Conservation (phyloP, 2,329 filamentous ascomycete species). For the Colletotrichum sp. region DNA sequence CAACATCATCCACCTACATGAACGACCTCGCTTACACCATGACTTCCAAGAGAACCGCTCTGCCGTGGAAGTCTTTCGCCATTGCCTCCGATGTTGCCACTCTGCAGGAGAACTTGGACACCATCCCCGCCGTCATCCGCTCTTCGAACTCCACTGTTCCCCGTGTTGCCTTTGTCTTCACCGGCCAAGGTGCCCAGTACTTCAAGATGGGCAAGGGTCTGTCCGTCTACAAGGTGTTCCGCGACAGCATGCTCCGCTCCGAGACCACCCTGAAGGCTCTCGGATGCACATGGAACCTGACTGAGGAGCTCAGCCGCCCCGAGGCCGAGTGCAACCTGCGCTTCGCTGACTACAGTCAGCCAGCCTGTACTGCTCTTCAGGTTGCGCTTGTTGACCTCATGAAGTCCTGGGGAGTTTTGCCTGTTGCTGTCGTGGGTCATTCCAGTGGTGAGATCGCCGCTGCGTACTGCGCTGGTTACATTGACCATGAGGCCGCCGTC, state of each 20-base stretch:
- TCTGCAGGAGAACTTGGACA: slow-evolving; percentile 7
- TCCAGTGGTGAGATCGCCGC: slow-evolving; percentile 44
- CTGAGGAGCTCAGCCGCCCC: slow-evolving; percentile 26
- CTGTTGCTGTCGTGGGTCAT: slow-evolving; percentile 37
- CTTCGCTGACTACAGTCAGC: slow-evolving; percentile 37
- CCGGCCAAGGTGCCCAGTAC: slow-evolving; percentile 49
- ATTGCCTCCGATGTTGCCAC: slow-evolving; percentile 40
- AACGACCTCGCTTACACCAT: slow-evolving; percentile 51
- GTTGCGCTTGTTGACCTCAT: slow-evolving; percentile 43
- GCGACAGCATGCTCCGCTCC: slow-evolving; percentile 29
- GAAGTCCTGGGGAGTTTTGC: slow-evolving; percentile 30
- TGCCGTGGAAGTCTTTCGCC: slow-evolving; percentile 47
- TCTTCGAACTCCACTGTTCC: slow-evolving; percentile 30
- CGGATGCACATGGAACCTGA: slow-evolving; percentile 24
- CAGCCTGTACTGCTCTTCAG: slow-evolving; percentile 48
- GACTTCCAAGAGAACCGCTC: slow-evolving; percentile 44
- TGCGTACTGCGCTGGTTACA: slow-evolving; percentile 44
- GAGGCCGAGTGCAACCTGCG: slow-evolving; percentile 26
- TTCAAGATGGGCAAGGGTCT: slow-evolving; percentile 46
- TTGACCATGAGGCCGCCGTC: slow-evolving; percentile 48
- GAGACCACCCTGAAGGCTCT: slow-evolving; percentile 24
- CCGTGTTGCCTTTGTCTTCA: slow-evolving; percentile 45
- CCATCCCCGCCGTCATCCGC: slow-evolving; percentile 29
- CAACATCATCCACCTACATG: slow-evolving; percentile 37
- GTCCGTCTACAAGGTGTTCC: slow-evolving; percentile 47